These are phyloP conservation scores for Termitomyces heimii DNA, from an alignment of 768 basidiomycete species.

Conservation along the genomic window DNA sequence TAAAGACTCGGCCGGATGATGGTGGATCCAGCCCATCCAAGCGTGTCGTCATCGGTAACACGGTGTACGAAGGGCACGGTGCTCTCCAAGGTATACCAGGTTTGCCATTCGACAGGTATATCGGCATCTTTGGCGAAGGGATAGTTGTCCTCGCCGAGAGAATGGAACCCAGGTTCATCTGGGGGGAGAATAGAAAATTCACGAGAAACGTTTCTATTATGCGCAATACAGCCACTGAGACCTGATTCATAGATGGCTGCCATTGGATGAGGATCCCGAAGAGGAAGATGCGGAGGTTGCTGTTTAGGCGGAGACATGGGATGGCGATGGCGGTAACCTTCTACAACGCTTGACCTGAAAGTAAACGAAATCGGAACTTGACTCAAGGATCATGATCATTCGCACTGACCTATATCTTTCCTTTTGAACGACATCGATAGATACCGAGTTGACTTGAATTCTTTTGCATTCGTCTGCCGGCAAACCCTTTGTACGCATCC, in stretches of 20 bases:
- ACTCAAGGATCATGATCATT: neutral
- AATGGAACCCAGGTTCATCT: slow-evolving; percentile 38
- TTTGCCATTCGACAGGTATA: slow-evolving; percentile 19
- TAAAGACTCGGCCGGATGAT: slow-evolving; percentile 38
- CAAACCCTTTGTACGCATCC: slow-evolving; percentile 53
- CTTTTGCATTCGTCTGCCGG: slow-evolving; percentile 42
- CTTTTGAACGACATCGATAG: slow-evolving; percentile 52
- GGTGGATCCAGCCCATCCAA: slow-evolving; percentile 33
- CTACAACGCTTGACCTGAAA: slow-evolving; percentile 34
- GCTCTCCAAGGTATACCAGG: slow-evolving; percentile 58
- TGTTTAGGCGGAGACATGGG: slow-evolving; percentile 48
- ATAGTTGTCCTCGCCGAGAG: slow-evolving; percentile 43
- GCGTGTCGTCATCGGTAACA: slow-evolving; percentile 17
- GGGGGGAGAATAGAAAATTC: slow-evolving; percentile 47
- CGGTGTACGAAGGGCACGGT: slow-evolving; percentile 40
- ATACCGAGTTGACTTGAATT: slow-evolving; percentile 51
- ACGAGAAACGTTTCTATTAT: slow-evolving; percentile 20
- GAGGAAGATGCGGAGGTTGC: slow-evolving; percentile 62
- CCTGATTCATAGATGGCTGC: slow-evolving; percentile 46
- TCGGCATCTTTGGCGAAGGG: slow-evolving; percentile 38
- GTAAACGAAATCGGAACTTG: neutral
- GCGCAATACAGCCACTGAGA: slow-evolving; percentile 22
- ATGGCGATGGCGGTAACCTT: slow-evolving; percentile 36
- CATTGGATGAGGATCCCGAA: slow-evolving; percentile 52
- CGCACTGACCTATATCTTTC: slow-evolving; percentile 60